These are phyloP conservation scores for Amanita rimosa DNA, from an alignment of 768 basidiomycete genomes.

Conservation along the genomic window DNA sequence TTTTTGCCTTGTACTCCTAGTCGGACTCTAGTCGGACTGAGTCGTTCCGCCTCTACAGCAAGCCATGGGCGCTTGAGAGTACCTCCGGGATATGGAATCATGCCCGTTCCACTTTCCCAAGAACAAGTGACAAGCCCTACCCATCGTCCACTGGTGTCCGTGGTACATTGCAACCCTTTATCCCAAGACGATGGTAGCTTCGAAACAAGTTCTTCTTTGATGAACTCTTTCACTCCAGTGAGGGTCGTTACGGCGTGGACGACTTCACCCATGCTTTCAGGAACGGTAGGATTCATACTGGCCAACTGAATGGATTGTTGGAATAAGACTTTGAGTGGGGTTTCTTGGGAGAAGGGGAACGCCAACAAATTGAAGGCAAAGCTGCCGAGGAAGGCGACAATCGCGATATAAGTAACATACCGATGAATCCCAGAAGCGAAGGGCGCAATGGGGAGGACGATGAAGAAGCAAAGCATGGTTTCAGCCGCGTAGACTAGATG, in stretches of 20 bases:
- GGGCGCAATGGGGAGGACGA: conserved; percentile 51
- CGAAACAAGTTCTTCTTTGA: conserved; percentile 31
- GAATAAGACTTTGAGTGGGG: conserved; percentile 66
- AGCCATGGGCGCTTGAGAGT: conserved; percentile 26
- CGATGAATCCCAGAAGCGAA: conserved; percentile 44
- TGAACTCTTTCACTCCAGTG: conserved; percentile 30
- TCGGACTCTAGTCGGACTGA: conserved; percentile 30
- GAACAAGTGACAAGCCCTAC: conserved; percentile 32
- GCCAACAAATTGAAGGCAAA: conserved; percentile 31
- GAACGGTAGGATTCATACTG: conserved; percentile 12
- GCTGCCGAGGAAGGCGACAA: conserved; percentile 30
- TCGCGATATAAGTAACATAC: conserved; percentile 15
- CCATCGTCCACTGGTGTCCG: conserved; percentile 11
- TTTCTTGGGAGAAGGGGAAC: conserved; percentile 52
- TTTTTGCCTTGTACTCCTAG: conserved; percentile 44
- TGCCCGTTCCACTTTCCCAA: conserved; percentile 28
- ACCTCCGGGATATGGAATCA: conserved; percentile 27
- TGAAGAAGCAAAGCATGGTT: conserved; percentile 34
- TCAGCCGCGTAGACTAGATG: conserved; percentile 37
- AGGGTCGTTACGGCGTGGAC: conserved; percentile 25
- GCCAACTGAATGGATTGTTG: conserved; percentile 44
- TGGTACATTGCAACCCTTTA: conserved; percentile 21
- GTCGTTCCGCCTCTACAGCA: conserved; percentile 26
- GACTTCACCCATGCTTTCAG: conserved; percentile 15
- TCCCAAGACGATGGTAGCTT: conserved; percentile 39